Evolutionary conservation across 2,329 filamentous ascomycete genomes (phyloP).

Genomic region (Colletotrichum karsti): DNA sequence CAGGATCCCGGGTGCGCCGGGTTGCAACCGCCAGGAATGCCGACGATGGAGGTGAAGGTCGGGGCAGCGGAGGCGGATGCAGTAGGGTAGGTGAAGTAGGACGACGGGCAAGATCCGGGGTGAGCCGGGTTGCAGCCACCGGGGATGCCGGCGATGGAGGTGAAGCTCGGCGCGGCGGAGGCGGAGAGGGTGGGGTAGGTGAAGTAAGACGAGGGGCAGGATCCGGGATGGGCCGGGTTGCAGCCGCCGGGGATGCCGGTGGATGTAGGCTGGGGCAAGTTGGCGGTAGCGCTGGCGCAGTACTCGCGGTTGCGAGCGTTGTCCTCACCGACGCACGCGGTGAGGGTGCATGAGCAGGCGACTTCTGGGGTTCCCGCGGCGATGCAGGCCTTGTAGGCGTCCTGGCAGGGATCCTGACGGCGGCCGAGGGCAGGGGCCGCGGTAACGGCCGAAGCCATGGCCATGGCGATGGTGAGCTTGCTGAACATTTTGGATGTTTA

Average conservation of each 20-base stretch:
- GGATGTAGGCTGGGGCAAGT: constrained; percentile 17
- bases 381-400: constrained; percentile 14
- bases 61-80: background rate
- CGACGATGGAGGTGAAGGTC: constrained; percentile 1
- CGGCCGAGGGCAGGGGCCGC: constrained; percentile 4
- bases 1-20: constrained; percentile 21
- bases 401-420: constrained; percentile 13
- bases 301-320: constrained; percentile 24
- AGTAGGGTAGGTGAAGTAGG: constrained; percentile 20
- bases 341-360: constrained; percentile 17
- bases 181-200: constrained; percentile 4
- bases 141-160: constrained; percentile 12
- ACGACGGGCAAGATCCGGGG: constrained; percentile 21
- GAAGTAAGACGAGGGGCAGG: constrained; percentile 9
- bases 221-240: constrained; percentile 24
- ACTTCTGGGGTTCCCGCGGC: constrained; percentile 16
- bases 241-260: constrained; percentile 24
- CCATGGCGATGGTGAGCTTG: constrained; percentile 21
- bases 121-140: constrained; percentile 28
- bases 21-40: constrained; percentile 27
- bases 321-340: constrained; percentile 20
- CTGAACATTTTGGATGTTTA: background rate
- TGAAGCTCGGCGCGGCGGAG: background rate
- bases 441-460: constrained; percentile 19
- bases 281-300: constrained; percentile 16